Base-by-base conservation (phyloP, 768 basidiomycete genomes). In the Suillus placidus region DNA sequence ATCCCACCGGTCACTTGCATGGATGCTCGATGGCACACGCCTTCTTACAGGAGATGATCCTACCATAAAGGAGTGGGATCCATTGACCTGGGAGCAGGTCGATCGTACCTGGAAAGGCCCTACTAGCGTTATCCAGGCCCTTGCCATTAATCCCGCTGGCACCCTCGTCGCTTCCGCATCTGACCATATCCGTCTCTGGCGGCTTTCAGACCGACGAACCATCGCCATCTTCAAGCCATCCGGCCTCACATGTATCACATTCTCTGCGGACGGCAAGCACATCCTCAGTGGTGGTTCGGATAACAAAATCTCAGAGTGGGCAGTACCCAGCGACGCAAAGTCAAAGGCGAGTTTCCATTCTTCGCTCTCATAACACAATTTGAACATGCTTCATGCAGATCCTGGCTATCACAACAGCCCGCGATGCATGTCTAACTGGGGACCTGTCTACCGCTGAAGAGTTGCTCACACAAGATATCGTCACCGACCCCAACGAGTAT, bases 91-190 rank as follows among this genome's bases (percentile, higher is more conserved):
- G 43, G 3, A 43, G 43, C 43, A 43, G 43, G 43, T 43, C 20
- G 43, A 20, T 43, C 18, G 9, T 20, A 8, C 43, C 9, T 43
- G 43, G 43, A 4, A 43, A 43, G 43, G 43, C 8, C 43, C 20
- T 4, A 20, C 43, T 9, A 3, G 0, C 6, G 1, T 0, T 0
- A 20, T 43, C 16, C 0, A 1, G 0, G 43, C 43, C 43, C 9
- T 43, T 43, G 18, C 16, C 43, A 43, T 43, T 43, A 8, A 43
- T 43, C 20, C 43, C 1, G 43, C 18, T 43, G 43, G 43, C 20
- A 20, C 9, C 8, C 43, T 43, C 18, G 43, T 9, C 8, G 43
- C 43, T 20, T 43, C 43, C 3, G 16, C 16, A 20, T 43, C 43
- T 20, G 0, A 43, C 1, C 4, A 9, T 43, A 4, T 43, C 43